Evolutionary conservation across 75 land plant genomes (phyloP), one percentile per base, ranked within the genome.

Genomic region (Cryptomeria japonica): DNA sequence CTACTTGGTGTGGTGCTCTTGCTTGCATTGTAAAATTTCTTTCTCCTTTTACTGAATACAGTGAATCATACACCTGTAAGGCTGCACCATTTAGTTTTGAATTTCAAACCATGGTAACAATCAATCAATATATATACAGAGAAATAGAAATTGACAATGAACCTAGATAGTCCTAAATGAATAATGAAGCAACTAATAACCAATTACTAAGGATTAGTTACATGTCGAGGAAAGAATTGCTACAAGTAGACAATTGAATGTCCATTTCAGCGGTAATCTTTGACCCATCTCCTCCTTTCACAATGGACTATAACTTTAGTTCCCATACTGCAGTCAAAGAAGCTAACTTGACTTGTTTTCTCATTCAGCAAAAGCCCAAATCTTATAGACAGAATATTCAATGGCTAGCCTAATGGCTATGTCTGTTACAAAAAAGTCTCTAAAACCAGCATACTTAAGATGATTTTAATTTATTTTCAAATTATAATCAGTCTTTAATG

Each of bases 1-100:
- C 37, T 11, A 32, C 8, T 73, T 73, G 77, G 37, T 31, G 37
- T 73, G 77, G 37, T 73, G 37, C 3, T 73, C 37, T 73, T 73
- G 77, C 77, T 34, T 73, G 77, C 77, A 73, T 73, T 73, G 77
- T 32, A 73, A 73, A 73, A 73, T 31, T 73, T 13, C 34, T 73
- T 34, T 73, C 15, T 34, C 77, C 77, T 32, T 73, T 32, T 73
- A 73, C 28, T 34, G 77, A 73, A 73, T 31, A 16, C 37, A 73
- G 37, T 73, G 37, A 73, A 7, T 73, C 77, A 73, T 25, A 64
- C 22, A 64, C 28, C 70, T 64, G 53, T 51, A 51, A 51, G 53
- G 53, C 53, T 51, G 70, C 6, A 64, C 70, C 70, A 64, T 5
- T 64, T 22, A 64, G 70, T 64, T 64, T 64, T 64, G 28, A 64